A percentile compares a stretch with the other conserved stretches of the same genome.
Evolutionary conservation across 257 asterid species (phyloP).

Genomic region (Gynochthodes officinalis): DNA sequence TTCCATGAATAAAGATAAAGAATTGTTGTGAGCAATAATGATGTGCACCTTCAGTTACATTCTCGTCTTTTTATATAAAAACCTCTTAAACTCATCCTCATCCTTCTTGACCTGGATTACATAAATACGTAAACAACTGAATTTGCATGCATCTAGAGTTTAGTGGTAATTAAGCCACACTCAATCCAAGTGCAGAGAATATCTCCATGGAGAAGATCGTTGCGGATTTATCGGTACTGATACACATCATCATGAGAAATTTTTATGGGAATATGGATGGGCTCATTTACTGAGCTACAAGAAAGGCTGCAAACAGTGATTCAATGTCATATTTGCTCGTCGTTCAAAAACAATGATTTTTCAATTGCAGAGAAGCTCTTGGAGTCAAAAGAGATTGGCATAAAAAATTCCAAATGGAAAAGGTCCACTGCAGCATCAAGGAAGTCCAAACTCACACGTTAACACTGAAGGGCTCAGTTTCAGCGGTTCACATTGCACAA

Average conservation of each 20-base stretch:
- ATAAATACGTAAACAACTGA: no score
- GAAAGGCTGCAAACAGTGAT: no score
- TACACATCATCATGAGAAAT: background rate
- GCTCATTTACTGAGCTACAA: background rate
- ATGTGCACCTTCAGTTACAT: background rate
- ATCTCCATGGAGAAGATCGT: background rate
- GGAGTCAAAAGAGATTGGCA: constrained; percentile 3
- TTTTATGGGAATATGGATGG: background rate
- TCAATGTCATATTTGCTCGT: no score
- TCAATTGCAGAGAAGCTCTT: background rate
- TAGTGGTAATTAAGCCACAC: no score
- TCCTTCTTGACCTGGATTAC: no score
- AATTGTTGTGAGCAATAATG: background rate
- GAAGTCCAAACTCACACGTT: background rate
- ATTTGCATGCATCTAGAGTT: no score
- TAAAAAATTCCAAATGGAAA: background rate
- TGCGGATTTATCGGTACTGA: background rate
- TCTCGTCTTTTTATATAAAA: no score
- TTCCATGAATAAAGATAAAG: background rate
- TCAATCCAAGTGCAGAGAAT: no score
- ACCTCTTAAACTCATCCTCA: no score
- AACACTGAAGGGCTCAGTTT: background rate
- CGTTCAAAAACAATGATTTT: no score
- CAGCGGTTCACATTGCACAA: background rate
- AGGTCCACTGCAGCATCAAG: background rate